Evolutionary conservation across 1,139 yeast species (phyloP).

Genomic region (Hansenula lynferdii): DNA sequence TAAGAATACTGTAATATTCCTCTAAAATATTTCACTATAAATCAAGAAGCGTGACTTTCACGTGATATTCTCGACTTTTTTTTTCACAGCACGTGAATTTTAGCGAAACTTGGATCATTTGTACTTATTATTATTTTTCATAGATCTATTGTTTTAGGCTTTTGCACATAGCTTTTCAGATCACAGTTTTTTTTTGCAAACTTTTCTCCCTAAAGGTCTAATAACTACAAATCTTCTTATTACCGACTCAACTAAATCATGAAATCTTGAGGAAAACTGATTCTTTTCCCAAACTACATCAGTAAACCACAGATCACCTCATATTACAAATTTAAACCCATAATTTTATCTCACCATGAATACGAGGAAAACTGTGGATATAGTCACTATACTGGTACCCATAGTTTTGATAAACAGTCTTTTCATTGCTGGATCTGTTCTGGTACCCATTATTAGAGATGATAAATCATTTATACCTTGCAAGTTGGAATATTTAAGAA

Average conservation of each 20-base stretch:
- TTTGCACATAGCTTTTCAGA: too few species aligned
- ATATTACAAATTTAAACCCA: neutral
- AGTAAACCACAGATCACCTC: too few species aligned
- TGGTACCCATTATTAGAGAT: constrained; percentile 10
- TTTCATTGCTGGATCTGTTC: constrained; percentile 1
- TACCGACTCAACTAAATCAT: too few species aligned
- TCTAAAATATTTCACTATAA: too few species aligned
- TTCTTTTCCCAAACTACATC: too few species aligned
- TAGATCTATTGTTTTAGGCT: too few species aligned
- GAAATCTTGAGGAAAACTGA: too few species aligned
- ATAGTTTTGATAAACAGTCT: neutral
- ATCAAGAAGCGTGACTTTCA: neutral
- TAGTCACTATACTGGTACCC: neutral
- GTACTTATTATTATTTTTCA: too few species aligned
- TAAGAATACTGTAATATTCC: too few species aligned
- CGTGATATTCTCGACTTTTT: neutral
- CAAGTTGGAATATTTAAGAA: constrained; percentile 16
- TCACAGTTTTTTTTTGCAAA: too few species aligned
- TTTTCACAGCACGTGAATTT: neutral
- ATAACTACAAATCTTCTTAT: too few species aligned
- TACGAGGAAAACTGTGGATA: neutral
- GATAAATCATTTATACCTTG: constrained; percentile 16
- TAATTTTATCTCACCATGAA: neutral
- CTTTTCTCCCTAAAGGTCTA: too few species aligned
- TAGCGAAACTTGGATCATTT: neutral